These are phyloP conservation scores for Claviceps arundinis DNA, from an alignment of 2,329 filamentous ascomycete genomes.

Conservation along the genomic window DNA sequence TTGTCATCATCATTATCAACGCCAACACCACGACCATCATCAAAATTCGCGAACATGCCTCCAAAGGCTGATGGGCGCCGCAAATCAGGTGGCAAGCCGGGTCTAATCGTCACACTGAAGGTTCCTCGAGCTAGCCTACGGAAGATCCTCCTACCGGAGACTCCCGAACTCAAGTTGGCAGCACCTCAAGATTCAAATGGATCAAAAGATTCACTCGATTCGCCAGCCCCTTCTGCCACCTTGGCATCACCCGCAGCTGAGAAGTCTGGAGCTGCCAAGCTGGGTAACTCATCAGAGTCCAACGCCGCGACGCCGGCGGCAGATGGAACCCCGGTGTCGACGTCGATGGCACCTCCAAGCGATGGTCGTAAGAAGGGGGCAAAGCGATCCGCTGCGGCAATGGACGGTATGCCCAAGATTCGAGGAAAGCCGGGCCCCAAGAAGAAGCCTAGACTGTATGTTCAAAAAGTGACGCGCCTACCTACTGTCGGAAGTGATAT, in stretches of 20 bases:
- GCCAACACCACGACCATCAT: conserved; percentile 6
- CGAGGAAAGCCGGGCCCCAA: conserved; percentile 87
- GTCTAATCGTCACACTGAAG: conserved; percentile 37
- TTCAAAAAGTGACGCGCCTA: conserved; percentile 14
- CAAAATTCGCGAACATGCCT: conserved; percentile 17
- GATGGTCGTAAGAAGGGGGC: conserved; percentile 58
- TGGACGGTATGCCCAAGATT: conserved; percentile 53
- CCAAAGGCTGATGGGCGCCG: conserved; percentile 22
- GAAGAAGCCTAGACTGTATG: conserved; percentile 91
- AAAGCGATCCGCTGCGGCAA: conserved; percentile 51
- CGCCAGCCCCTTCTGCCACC: conserved; percentile 30
- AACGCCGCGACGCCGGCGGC: conserved; percentile 45
- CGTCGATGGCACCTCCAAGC: conserved; percentile 45
- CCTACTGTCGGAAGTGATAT: neutral
- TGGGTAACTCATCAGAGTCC: conserved; percentile 46
- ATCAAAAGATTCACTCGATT: conserved; percentile 26
- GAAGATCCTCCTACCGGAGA: conserved; percentile 32
- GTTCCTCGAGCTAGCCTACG: conserved; percentile 37
- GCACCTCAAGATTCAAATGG: conserved; percentile 19
- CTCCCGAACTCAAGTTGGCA: conserved; percentile 30
- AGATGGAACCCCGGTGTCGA: conserved; percentile 40
- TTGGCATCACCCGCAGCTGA: conserved; percentile 26
- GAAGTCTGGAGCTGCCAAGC: conserved; percentile 32
- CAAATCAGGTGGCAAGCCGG: conserved; percentile 24
- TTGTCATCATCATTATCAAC: neutral